Base-by-base conservation (phyloP, 495 filamentous ascomycete species). In the Oidiodendron maius region DNA sequence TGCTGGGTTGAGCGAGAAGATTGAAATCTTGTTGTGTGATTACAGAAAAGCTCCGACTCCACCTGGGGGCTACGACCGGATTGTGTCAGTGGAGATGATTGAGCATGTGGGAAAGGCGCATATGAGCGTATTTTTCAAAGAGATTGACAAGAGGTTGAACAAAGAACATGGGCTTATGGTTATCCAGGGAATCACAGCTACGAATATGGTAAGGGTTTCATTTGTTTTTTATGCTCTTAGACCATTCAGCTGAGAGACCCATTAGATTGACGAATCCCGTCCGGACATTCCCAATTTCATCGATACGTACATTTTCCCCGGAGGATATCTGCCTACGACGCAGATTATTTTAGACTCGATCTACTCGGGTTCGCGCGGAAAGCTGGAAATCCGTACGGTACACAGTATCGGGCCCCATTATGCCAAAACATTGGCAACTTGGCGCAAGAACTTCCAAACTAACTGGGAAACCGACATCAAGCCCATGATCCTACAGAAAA, bases 161-260 rank as follows among this genome's bases (percentile, higher is more conserved):
- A 86, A 87, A 61, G 71, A 81, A 0, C 76, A 77, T 2, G 84
- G 83, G 0, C 77, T 87, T 32, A 77, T 80, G 6, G 75, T 82
- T 23, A 84, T 88, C 56, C 84, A 88, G 60, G 84, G 84, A 48
- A 88, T 87, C 50, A 86, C 83, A 11, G 86, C 87, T n/a, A n/a
- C n/a, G n/a, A n/a, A n/a, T n/a, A n/a, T n/a, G n/a, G n/a, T n/a
- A n/a, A n/a, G n/a, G n/a, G n/a, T n/a, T n/a, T n/a, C n/a, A n/a
- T n/a, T n/a, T n/a, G n/a, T n/a, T n/a, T n/a, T n/a, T n/a, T n/a
- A n/a, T n/a, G n/a, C n/a, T n/a, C n/a, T n/a, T n/a, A n/a, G n/a
- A n/a, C n/a, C n/a, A n/a, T n/a, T n/a, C n/a, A n/a, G n/a, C n/a
- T n/a, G n/a, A n/a, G n/a, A n/a, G 71, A 83, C 83, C 1, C 80